These are phyloP conservation scores for Rhizomucor miehei DNA, from an alignment of 371 early-diverging fungal species.

Conservation along the genomic window DNA sequence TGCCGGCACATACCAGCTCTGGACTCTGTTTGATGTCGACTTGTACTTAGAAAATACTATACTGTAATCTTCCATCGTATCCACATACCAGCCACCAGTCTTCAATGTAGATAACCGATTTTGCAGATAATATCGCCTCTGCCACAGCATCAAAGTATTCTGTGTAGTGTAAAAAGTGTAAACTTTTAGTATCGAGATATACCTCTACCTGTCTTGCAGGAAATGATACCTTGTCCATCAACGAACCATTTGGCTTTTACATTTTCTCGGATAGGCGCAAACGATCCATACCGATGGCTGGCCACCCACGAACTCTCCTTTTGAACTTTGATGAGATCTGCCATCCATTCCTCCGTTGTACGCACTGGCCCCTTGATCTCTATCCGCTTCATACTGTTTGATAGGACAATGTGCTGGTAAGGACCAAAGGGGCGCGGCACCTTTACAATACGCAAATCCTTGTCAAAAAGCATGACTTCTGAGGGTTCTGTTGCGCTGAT, in stretches of 20 bases:
- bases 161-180: too few species aligned
- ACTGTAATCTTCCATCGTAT: neutral
- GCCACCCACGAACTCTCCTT: constrained; percentile 66
- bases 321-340: constrained; percentile 50
- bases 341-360: constrained; percentile 62
- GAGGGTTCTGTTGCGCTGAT: constrained; percentile 46
- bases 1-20: constrained; percentile 52
- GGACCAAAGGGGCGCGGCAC: constrained; percentile 18
- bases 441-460: constrained; percentile 48
- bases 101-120: constrained; percentile 76
- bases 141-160: constrained; percentile 80
- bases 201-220: neutral
- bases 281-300: constrained; percentile 69
- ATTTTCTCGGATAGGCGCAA: constrained; percentile 73
- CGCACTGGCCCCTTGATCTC: constrained; percentile 64
- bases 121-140: constrained; percentile 76
- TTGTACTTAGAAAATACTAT: neutral
- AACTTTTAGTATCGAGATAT: too few species aligned
- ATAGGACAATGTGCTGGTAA: constrained; percentile 34
- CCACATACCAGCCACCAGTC: constrained; percentile 83
- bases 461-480: constrained; percentile 74
- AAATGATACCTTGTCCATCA: constrained; percentile 57
- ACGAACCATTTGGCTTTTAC: constrained; percentile 75
- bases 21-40: constrained; percentile 40
- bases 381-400: constrained; percentile 55